Conservation (phyloP, 2,329 filamentous ascomycete genomes). For the Fusarium sp. region DNA sequence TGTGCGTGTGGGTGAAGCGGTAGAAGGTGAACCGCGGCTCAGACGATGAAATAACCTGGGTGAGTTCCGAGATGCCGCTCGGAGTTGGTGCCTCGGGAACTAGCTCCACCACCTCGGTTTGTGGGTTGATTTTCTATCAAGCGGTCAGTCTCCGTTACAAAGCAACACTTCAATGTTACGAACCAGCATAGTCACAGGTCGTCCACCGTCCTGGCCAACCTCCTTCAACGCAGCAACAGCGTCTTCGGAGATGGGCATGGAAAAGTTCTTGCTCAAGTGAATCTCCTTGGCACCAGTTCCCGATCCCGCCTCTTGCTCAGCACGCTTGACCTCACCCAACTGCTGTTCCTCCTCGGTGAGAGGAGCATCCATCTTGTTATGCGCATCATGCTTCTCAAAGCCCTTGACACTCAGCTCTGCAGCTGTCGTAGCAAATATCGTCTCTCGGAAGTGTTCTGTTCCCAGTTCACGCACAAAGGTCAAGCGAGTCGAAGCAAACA, state of each 20-base stretch:
- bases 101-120: slow-evolving; percentile 77
- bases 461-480: slow-evolving; percentile 82
- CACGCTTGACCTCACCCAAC: slow-evolving; percentile 78
- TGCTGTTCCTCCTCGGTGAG: slow-evolving; percentile 83
- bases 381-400: slow-evolving; percentile 79
- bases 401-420: slow-evolving; percentile 77
- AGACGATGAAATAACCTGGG: slow-evolving; percentile 69
- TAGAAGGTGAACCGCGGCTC: slow-evolving; percentile 86
- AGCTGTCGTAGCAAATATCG: slow-evolving; percentile 77
- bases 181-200: slow-evolving; percentile 74
- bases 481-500: slow-evolving; percentile 82
- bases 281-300: slow-evolving; percentile 73
- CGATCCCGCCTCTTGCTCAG: slow-evolving; percentile 78
- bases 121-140: slow-evolving; percentile 76
- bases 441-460: slow-evolving; percentile 81
- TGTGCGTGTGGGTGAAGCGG: slow-evolving; percentile 71
- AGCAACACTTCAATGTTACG: slow-evolving; percentile 45
- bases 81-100: slow-evolving; percentile 65
- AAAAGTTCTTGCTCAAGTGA: slow-evolving; percentile 68
- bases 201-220: slow-evolving; percentile 64
- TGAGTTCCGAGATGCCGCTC: slow-evolving; percentile 69
- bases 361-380: slow-evolving; percentile 73
- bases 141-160: slow-evolving; percentile 10
- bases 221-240: slow-evolving; percentile 73
- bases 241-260: slow-evolving; percentile 71